These are phyloP conservation scores for Didymella lethalis DNA, from an alignment of 2,329 filamentous ascomycete genomes.

Conservation along the genomic window DNA sequence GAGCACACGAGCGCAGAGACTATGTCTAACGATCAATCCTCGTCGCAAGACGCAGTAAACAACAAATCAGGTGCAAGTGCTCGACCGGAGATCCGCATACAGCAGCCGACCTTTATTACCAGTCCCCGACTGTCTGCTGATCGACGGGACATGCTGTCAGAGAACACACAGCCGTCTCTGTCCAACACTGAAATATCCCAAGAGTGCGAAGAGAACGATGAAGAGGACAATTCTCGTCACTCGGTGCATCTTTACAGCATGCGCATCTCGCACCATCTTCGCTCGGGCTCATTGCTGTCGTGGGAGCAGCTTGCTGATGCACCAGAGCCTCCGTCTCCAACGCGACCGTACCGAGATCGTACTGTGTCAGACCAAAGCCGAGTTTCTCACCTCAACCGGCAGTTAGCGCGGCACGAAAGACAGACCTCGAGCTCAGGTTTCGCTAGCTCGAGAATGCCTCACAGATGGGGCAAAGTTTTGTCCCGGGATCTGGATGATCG, in stretches of 20 bases:
- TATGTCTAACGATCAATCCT: not conserved
- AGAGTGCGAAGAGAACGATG: constrained; percentile 16
- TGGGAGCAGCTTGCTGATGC: constrained; percentile 44
- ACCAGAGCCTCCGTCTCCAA: constrained; percentile 29
- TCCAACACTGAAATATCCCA: not conserved
- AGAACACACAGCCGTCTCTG: constrained; percentile 11
- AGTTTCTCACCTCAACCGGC: constrained; percentile 18
- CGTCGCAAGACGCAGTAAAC: not conserved
- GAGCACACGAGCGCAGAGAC: not conserved
- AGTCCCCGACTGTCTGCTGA: constrained; percentile 31
- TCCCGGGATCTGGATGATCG: constrained; percentile 21
- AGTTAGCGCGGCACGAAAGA: constrained; percentile 34
- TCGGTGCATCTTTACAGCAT: constrained; percentile 55
- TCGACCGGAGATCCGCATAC: constrained; percentile 28
- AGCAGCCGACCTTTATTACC: constrained; percentile 29
- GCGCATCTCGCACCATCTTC: constrained; percentile 56
- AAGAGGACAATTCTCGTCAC: constrained; percentile 32
- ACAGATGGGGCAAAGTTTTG: constrained; percentile 50
- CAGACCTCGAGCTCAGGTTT: constrained; percentile 51
- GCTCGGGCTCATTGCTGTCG: constrained; percentile 52
- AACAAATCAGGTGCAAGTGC: not conserved
- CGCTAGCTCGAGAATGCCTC: constrained; percentile 46
- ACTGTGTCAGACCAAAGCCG: constrained; percentile 34
- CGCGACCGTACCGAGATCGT: constrained; percentile 26
- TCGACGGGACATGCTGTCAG: constrained; percentile 17